Percentiles rank a stretch among this genome's conserved stretches.
These are phyloP conservation scores for Eutrema japonicum DNA, from an alignment of 345 rosid species.

Conservation along the genomic window DNA sequence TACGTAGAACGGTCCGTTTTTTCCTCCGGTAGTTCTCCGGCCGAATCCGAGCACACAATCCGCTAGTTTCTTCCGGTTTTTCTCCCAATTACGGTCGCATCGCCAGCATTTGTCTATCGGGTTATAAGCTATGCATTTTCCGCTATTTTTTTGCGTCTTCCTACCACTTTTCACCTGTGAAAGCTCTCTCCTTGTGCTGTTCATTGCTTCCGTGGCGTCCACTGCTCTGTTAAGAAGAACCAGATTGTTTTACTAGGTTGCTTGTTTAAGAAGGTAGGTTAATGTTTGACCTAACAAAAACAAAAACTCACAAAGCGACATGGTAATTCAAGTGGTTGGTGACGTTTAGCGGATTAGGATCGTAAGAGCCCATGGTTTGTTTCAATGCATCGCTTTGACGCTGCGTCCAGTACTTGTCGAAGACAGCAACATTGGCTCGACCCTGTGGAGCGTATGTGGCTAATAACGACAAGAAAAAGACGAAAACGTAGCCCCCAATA, in stretches of 20 bases:
- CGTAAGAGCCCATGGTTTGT: conserved; percentile 26
- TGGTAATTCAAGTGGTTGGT: conserved; percentile 40
- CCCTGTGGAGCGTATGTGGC: conserved; percentile 18
- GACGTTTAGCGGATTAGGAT: conserved; percentile 42
- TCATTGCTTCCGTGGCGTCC: conserved; percentile 25
- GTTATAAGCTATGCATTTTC: conserved; percentile 56
- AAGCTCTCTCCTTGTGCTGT: conserved; percentile 48
- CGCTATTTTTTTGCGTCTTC: conserved; percentile 27
- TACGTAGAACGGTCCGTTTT: conserved; percentile 52
- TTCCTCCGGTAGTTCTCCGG: conserved; percentile 66
- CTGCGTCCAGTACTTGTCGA: conserved; percentile 38
- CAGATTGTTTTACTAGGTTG: conserved; percentile 9
- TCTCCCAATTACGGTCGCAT: conserved; percentile 55
- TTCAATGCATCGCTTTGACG: conserved; percentile 34
- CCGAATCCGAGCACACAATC: conserved; percentile 76
- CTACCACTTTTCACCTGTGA: conserved; percentile 24
- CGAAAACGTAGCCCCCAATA: conserved; percentile 18
- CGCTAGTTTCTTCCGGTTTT: conserved; percentile 58
- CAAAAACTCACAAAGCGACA: conserved; percentile 36
- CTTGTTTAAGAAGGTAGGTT: conserved; percentile 29
- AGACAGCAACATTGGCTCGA: conserved; percentile 32
- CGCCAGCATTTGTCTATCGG: conserved; percentile 73
- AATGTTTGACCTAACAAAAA: conserved; percentile 18
- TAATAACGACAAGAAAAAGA: conserved; percentile 27
- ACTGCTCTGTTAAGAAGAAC: conserved; percentile 28